Evolutionary conservation across 106 monocot genomes (phyloP).

Genomic region (Iris macrosiphon): DNA sequence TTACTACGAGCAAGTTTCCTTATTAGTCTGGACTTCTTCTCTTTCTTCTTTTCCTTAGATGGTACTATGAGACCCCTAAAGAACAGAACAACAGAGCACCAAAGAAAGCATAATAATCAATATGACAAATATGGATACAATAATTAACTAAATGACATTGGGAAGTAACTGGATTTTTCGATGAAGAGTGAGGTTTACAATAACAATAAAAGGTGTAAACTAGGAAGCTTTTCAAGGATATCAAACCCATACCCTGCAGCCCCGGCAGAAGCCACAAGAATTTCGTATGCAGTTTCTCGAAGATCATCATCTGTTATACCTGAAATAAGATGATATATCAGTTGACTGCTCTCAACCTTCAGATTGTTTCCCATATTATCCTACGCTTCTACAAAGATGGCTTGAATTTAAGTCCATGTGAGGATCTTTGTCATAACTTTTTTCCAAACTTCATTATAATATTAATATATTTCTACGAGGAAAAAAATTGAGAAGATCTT

Average conservation of each 20-base stretch:
- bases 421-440: too few species aligned
- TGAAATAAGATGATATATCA: slow-evolving; percentile 25
- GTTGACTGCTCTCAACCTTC: not conserved
- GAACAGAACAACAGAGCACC: not conserved
- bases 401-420: too few species aligned
- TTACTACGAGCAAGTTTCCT: slow-evolving; percentile 85
- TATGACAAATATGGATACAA: not conserved
- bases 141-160: not conserved
- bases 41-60: slow-evolving; percentile 91
- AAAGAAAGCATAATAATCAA: not conserved
- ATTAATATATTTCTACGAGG: too few species aligned
- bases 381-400: too few species aligned
- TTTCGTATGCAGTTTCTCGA: slow-evolving; percentile 95
- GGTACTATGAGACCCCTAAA: slow-evolving; percentile 93
- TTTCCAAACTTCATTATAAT: too few species aligned
- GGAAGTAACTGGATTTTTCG: not conserved
- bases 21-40: slow-evolving; percentile 74
- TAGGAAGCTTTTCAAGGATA: slow-evolving; percentile 2
- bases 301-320: slow-evolving; percentile 95
- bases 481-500: too few species aligned
- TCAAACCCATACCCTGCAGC: slow-evolving; percentile 69
- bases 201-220: not conserved
- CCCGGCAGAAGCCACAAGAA: slow-evolving; percentile 86
- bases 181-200: not conserved
- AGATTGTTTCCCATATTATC: too few species aligned